Evolutionary conservation across 345 rosid species (phyloP), one percentile per base, ranked within the genome.

Genomic region (Melaleuca quinquenervia): DNA sequence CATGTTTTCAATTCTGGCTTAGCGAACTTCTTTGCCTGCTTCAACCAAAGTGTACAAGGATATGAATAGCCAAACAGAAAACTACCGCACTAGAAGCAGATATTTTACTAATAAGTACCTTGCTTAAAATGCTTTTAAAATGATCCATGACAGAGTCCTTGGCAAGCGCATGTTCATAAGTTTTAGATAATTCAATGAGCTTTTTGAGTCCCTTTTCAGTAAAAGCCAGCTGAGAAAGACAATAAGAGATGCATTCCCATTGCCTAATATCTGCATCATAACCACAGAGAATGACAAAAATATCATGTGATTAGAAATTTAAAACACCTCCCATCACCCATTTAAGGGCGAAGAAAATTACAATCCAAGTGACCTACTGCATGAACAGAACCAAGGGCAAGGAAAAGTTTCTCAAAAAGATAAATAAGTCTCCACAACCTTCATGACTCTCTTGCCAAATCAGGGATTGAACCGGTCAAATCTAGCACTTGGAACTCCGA

Each of bases 151-250:
- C 98, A 64, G 93, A 88, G 87, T 96, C 99, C 91, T 96, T 94
- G 58, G 93, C 91, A 29, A 97, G 92, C 64, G 92, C 97, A 89
- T 94, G 97, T 83, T 95, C 99, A 84, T 94, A 97, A 45, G 94
- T 88, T 92, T 96, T 96, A 83, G 96, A 96, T 83, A 93, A 93
- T 36, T 97, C 99, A 5, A 97, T 92, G 84, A 97, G 98, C 91
- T 93, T 97, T 92, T 92, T 96, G 84, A 94, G 93, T 85, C 99
- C 99, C 89, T 94, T 97, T 86, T 97, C 99, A 75, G 99, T 96
- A 90, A 96, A 97, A 53, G 97, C 83, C 87, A 97, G 93, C 89
- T 96, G 95, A 62, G 99, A 94, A 88, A 97, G 99, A 89, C 98
- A 97, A 87, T 96, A 97, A 86, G 97, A 95, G 86, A 96, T 94